Base-by-base conservation (phyloP, 306 rosid species). In the Psophocarpus tetragonolobus region DNA sequence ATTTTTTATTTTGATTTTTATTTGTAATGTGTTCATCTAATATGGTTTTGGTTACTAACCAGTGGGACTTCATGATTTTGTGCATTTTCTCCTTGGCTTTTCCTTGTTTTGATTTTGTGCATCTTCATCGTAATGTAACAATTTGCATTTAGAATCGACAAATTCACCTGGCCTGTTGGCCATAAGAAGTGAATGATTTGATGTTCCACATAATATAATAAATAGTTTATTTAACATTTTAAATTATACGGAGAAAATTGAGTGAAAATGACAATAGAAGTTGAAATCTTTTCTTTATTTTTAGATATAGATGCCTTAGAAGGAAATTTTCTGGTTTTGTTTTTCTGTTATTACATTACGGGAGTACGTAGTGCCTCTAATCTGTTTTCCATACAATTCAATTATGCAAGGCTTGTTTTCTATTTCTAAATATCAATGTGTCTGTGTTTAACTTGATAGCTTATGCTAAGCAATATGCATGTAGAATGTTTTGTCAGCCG, bases 401-500 rank as follows among this genome's bases (percentile, higher is more conserved):
- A 47, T 10, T n/a, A 47, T 47, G 54, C 10, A 33, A 32, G n/a
- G 24, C 23, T 82, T 33, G 47, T 27, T 58, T 58, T 74, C 17
- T 62, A 63, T 35, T 58, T 74, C 26, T 54, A 73, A 73, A 48
- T 48, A 10, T 63, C 58, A 73, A 45, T 76, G 79, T 62, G 53
- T 13, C 67, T 35, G 18, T 71, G 61, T 3, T 65, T 38, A 53
- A 35, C 73, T 33, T 79, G 80, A 81, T 69, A 78, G 68, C 54
- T 15, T 83, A 47, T n/a, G 41, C 73, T 39, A 41, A 68, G 68
- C 21, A 56, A 58, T 74, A 17, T 81, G 73, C 36, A 27, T 45
- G 82, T 41, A 26, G 75, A 82, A 72, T 58, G 30, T 75, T 53
- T 68, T 33, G 51, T 56, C 32, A 48, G 35, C 44, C 73, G 61